These are phyloP conservation scores for Phytophthora agathidicida DNA, from an alignment of 352 stramenopile species.

Conservation along the genomic window DNA sequence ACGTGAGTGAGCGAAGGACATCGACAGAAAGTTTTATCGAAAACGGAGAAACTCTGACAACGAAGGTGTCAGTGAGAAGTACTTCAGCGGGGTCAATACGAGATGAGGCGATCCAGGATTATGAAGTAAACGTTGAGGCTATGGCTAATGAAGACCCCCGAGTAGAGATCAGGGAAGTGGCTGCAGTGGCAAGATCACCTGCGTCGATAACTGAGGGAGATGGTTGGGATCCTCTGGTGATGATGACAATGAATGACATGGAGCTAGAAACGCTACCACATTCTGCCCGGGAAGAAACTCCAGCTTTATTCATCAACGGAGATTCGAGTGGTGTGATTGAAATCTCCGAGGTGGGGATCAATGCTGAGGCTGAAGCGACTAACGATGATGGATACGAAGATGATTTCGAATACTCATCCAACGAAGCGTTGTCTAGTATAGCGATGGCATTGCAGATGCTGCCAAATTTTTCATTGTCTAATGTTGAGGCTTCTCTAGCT, in stretches of 20 bases:
- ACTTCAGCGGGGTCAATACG: not conserved
- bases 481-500: not conserved
- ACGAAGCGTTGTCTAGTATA: slow-evolving; percentile 40
- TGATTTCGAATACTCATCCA: slow-evolving; percentile 46
- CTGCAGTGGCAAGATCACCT: not conserved
- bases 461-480: slow-evolving; percentile 24
- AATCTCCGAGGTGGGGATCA: not conserved
- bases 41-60: not conserved
- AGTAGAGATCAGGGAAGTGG: not conserved
- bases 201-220: not conserved
- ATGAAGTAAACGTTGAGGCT: not conserved
- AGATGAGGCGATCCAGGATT: slow-evolving; percentile 17
- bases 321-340: not conserved
- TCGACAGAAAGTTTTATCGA: not conserved
- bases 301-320: not conserved
- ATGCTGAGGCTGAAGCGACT: not conserved
- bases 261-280: not conserved
- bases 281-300: not conserved
- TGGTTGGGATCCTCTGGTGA: not conserved
- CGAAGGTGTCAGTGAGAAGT: not conserved
- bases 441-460: slow-evolving; percentile 44
- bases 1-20: slow-evolving; percentile 10
- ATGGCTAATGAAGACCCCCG: not conserved
- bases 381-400: slow-evolving; percentile 18
- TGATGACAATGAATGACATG: not conserved